Percentiles rank a stretch among this genome's conserved stretches.
Evolutionary conservation across 1,284 basidiomycete species (phyloP).

Genomic region (Cutaneotrichosporon mucoides): DNA sequence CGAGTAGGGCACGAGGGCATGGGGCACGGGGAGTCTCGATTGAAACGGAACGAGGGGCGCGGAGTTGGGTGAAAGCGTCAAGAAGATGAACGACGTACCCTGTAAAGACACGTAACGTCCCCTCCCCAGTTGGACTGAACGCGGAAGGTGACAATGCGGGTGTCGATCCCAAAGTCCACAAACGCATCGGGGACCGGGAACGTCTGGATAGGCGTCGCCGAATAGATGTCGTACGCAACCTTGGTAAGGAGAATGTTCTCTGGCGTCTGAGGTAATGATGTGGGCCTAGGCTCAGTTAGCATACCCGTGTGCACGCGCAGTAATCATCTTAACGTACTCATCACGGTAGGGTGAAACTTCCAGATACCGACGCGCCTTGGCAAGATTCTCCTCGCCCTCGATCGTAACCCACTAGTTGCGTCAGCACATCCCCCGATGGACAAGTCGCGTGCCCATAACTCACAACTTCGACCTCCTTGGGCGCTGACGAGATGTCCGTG

Average conservation of each 20-base stretch:
- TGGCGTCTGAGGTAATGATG: slow-evolving; percentile 28
- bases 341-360: slow-evolving; percentile 13
- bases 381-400: slow-evolving; percentile 67
- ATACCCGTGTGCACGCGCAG: background rate
- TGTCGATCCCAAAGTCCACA: slow-evolving; percentile 65
- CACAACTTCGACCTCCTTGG: slow-evolving; percentile 67
- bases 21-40: background rate
- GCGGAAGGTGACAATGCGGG: slow-evolving; percentile 72
- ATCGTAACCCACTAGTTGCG: slow-evolving; percentile 67
- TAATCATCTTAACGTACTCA: background rate
- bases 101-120: slow-evolving; percentile 84
- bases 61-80: too few species aligned
- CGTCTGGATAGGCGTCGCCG: slow-evolving; percentile 71
- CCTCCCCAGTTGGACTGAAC: slow-evolving; percentile 84
- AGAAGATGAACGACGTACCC: slow-evolving; percentile 53
- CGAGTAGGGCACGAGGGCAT: background rate
- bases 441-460: slow-evolving; percentile 16
- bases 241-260: slow-evolving; percentile 61
- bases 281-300: slow-evolving; percentile 28
- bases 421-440: background rate
- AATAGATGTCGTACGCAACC: slow-evolving; percentile 73
- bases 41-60: too few species aligned
- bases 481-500: slow-evolving; percentile 72
- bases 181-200: slow-evolving; percentile 71
- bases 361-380: slow-evolving; percentile 53